Evolutionary conservation across 2,329 filamentous ascomycete genomes (phyloP).

Genomic region (Verticillium longisporum): DNA sequence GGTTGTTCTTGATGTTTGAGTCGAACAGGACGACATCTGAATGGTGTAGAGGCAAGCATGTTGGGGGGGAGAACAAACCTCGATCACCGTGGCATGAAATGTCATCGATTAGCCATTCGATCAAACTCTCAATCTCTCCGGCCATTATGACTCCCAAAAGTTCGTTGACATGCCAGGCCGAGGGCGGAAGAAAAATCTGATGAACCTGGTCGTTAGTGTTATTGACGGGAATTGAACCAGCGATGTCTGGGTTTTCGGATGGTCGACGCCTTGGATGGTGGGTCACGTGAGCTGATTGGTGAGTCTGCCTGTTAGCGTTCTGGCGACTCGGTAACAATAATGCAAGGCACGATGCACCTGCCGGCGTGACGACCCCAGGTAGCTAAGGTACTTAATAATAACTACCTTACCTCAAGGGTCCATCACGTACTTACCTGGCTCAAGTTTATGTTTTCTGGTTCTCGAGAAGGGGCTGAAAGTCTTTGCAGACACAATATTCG

Average conservation of each 20-base stretch:
- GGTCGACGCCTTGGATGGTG: background rate
- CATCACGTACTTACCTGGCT: too few species aligned
- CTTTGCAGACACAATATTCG: too few species aligned
- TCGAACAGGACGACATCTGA: too few species aligned
- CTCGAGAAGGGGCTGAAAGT: too few species aligned
- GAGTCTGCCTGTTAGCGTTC: too few species aligned
- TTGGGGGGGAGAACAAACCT: slow-evolving; percentile 1
- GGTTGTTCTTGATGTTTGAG: too few species aligned
- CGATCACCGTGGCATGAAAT: slow-evolving; percentile 12
- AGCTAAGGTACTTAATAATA: too few species aligned
- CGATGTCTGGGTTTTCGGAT: background rate
- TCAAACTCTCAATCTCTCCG: slow-evolving; percentile 10
- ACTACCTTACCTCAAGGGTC: too few species aligned
- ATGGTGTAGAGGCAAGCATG: background rate
- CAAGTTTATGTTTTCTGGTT: too few species aligned
- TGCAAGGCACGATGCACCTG: too few species aligned
- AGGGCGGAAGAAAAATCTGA: background rate
- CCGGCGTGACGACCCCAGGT: too few species aligned
- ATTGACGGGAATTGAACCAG: background rate
- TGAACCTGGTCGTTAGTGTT: background rate
- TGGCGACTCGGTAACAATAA: too few species aligned
- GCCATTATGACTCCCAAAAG: slow-evolving; percentile 4
- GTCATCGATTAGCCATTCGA: slow-evolving; percentile 11
- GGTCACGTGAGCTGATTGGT: background rate
- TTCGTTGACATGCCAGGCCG: slow-evolving; percentile 1